Evolutionary conservation across 2,329 filamentous ascomycete genomes (phyloP).

Genomic region (Microsporum ferrugineum): DNA sequence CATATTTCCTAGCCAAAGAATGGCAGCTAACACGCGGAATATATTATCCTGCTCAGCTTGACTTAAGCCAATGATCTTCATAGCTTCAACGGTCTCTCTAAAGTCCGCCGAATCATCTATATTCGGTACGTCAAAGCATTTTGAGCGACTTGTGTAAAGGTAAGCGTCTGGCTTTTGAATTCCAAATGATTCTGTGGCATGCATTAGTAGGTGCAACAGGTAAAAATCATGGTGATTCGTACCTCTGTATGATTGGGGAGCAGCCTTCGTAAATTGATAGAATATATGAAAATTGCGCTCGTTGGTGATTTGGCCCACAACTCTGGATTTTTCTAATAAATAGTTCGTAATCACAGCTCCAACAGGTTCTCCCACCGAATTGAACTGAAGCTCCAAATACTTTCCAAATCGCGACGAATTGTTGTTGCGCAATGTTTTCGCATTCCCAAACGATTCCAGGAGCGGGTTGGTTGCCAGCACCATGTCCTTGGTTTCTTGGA

Average conservation of each 20-base stretch:
- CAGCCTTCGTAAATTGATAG: constrained; percentile 95
- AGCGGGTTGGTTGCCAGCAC: constrained; percentile 95
- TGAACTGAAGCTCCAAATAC: constrained; percentile 96
- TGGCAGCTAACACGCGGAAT: constrained; percentile 83
- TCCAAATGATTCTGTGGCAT: constrained; percentile 59
- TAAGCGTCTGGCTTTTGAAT: constrained; percentile 88
- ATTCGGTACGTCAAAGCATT: constrained; percentile 86
- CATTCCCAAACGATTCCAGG: constrained; percentile 95
- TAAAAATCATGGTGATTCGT: constrained; percentile 13
- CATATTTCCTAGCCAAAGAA: constrained; percentile 92
- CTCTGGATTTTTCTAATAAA: constrained; percentile 84
- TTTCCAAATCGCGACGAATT: constrained; percentile 98
- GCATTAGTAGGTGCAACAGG: constrained; percentile 8
- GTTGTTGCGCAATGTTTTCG: constrained; percentile 95
- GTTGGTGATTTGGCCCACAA: constrained; percentile 87
- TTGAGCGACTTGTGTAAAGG: constrained; percentile 82
- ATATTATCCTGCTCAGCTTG: constrained; percentile 90
- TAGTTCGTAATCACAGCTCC: constrained; percentile 99
- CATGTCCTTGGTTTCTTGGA: constrained; percentile 98
- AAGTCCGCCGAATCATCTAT: constrained; percentile 89
- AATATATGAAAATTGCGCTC: constrained; percentile 99
- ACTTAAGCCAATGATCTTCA: constrained; percentile 82
- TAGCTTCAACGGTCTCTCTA: constrained; percentile 80
- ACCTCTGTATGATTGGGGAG: constrained; percentile 69
- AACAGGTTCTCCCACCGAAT: constrained; percentile 76